phyloP scores from a whole-genome alignment of 2,329 filamentous ascomycete genomes.

The Didymella pomorum region DNA sequence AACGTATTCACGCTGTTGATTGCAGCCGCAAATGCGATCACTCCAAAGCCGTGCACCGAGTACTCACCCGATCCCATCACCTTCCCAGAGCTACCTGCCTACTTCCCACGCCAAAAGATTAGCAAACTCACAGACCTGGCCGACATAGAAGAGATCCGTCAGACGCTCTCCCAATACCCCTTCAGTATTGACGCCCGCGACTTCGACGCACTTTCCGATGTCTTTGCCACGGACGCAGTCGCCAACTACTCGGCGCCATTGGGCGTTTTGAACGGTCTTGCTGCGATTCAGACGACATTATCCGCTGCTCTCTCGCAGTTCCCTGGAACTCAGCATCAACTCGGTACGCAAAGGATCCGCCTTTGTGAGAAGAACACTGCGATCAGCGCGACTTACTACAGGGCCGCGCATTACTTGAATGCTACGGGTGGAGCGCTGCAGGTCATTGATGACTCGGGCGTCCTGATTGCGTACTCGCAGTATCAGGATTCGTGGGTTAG shows the following conservation, averaged over 20 bases:
- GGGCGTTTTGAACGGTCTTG: constrained; percentile 2
- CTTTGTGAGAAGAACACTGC: constrained; percentile 2
- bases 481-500: constrained; percentile 19
- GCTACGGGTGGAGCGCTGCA: neutral
- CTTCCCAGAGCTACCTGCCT: neutral
- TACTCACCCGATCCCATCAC: constrained; percentile 3
- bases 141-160: constrained; percentile 6
- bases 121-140: neutral
- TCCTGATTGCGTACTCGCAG: constrained; percentile 12
- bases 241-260: constrained; percentile 12
- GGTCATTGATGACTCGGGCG: neutral
- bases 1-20: neutral
- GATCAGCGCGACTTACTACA: constrained; percentile 8
- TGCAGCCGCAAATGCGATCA: neutral
- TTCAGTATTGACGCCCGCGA: constrained; percentile 4
- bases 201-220: neutral
- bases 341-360: constrained; percentile 12
- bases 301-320: constrained; percentile 3
- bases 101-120: constrained; percentile 6
- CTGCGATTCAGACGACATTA: neutral
- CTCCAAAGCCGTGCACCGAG: neutral
- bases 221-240: constrained; percentile 5
- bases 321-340: constrained; percentile 7
- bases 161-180: constrained; percentile 11
- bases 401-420: constrained; percentile 13